Conservation (phyloP, 129 eudicot species). For the Oenanthe sinensis region DNA sequence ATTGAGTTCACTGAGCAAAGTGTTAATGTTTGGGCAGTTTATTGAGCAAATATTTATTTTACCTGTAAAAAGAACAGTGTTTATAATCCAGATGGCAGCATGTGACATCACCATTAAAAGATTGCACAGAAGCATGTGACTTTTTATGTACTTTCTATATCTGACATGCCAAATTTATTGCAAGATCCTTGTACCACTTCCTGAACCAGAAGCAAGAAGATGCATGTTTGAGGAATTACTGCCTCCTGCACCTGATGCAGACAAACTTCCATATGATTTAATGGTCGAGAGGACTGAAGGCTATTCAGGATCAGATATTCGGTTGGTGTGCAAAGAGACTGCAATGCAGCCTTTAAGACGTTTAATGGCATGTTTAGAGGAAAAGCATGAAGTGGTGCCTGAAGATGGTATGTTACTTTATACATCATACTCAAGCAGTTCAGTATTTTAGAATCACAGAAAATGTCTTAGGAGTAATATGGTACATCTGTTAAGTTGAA, state of each 20-base stretch:
- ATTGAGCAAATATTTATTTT: background rate
- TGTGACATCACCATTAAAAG: background rate
- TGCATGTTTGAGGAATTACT: constrained; percentile 82
- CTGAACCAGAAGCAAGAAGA: constrained; percentile 88
- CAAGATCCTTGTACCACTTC: constrained; percentile 96
- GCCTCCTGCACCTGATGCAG: constrained; percentile 42
- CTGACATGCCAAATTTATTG: constrained; percentile 15
- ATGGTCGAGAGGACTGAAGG: constrained; percentile 80
- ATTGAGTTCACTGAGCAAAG: background rate
- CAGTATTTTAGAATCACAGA: background rate
- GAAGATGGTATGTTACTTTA: constrained; percentile 61
- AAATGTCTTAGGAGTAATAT: background rate
- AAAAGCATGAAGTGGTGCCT: constrained; percentile 58
- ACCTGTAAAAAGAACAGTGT: background rate
- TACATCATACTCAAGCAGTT: background rate
- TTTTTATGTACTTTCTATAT: background rate
- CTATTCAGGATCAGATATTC: constrained; percentile 89
- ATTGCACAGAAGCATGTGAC: background rate
- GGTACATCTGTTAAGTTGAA: background rate
- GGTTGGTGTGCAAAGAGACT: constrained; percentile 91
- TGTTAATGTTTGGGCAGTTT: background rate
- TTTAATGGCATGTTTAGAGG: constrained; percentile 66
- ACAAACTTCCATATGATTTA: constrained; percentile 61
- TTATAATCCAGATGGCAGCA: background rate
- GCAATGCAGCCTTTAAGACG: constrained; percentile 99